Base-by-base conservation (phyloP, 306 rosid genomes). In the Quercus variabilis region DNA sequence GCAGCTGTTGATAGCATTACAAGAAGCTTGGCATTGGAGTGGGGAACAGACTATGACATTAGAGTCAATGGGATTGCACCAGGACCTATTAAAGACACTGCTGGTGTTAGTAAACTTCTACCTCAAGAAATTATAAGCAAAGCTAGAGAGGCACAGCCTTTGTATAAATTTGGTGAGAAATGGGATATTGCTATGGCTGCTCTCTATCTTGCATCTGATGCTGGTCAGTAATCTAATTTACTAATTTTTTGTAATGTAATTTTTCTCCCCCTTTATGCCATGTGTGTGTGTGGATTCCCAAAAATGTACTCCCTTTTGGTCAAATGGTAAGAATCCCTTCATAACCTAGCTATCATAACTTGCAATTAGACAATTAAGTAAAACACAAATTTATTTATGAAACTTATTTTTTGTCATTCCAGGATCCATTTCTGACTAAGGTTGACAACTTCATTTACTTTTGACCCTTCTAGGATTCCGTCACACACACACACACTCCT, bases 171-270 rank as follows among this genome's bases (percentile, higher is more conserved):
- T 46, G 99, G 99, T 69, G 99, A 94, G 84, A 92, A 89, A 76
- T 94, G 99, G 99, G 97, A 94, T 80, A 89, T 94, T 85, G 99
- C 95, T 55, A 94, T 94, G 97, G 87, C 99, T 72, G 97, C 97
- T 60, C 82, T 94, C 68, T 94, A 79, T 85, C 92, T 94, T 68
- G 86, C 78, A 73, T 92, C 99, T 20, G 95, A 90, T 85, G 97
- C 99, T 82, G 99, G 98, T 94, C 77, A 15, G 86, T 78, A 18
- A 59, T 73, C 46, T 82, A 65, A 9, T 62, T 63, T 41, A 7
- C 73, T 79, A 49, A 28, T 63, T 35, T 28, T 62, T 57, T 55
- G 55, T 25, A 18, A 55, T 33, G 12, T 76, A 69, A 26, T 58
- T 64, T 13, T 76, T 55, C 12, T 57, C 19, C 43, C 41, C 28